phyloP scores from a whole-genome alignment of 805 yeast genomes.

The Lachancea lanzarotensis region DNA sequence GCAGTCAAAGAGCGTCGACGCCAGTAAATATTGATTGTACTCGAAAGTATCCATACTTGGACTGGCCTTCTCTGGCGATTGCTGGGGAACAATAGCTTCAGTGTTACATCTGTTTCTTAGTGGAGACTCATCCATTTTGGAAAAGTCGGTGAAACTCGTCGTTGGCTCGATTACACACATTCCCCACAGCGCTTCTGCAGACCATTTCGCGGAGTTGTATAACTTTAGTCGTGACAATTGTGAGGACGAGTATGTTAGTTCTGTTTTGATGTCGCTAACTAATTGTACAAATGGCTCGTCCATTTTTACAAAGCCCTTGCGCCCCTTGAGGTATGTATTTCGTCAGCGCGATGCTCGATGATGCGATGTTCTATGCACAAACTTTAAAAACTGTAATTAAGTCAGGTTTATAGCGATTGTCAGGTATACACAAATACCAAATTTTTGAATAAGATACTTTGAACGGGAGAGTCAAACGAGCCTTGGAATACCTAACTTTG shows the following conservation, averaged over 20 bases:
- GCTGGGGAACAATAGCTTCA: background rate
- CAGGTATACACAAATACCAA: too few relatives aligned
- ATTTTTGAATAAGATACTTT: background rate
- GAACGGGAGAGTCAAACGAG: background rate
- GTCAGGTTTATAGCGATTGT: too few relatives aligned
- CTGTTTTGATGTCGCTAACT: slow-evolving; percentile 15
- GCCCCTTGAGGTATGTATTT: too few relatives aligned
- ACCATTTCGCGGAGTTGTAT: slow-evolving; percentile 73
- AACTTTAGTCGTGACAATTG: slow-evolving; percentile 53
- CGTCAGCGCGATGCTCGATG: too few relatives aligned
- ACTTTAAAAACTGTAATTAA: too few relatives aligned
- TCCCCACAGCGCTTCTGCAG: slow-evolving; percentile 73
- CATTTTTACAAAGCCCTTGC: background rate
- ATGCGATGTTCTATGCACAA: too few relatives aligned
- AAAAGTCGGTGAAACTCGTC: slow-evolving; percentile 4
- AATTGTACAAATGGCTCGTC: slow-evolving; percentile 1
- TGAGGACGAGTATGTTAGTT: slow-evolving; percentile 37
- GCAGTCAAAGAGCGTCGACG: slow-evolving; percentile 68
- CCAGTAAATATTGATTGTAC: slow-evolving; percentile 47
- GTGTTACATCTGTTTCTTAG: slow-evolving; percentile 10
- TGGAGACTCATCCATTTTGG: slow-evolving; percentile 23
- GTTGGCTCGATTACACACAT: slow-evolving; percentile 25
- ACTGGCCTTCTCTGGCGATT: background rate
- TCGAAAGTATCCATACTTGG: slow-evolving; percentile 26
- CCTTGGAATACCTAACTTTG: background rate